Evolutionary conservation across 129 eudicot genomes (phyloP), one percentile per base, ranked within the genome.

Genomic region (Arctium minus): DNA sequence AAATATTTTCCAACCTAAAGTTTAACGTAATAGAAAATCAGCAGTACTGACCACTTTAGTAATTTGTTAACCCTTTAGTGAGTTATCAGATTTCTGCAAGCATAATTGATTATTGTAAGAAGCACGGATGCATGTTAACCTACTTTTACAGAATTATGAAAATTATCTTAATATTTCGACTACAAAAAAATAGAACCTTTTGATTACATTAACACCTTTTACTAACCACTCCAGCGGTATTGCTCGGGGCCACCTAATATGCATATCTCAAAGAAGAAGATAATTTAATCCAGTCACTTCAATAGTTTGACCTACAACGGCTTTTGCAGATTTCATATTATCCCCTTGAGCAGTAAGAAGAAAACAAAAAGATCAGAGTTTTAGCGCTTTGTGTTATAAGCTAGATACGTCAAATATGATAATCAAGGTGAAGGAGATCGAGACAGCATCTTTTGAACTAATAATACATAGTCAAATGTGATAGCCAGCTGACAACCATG

Each of bases 401-500:
- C 64, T 56, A 56, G 6, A 60, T 60, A 17, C 29, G 5, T 60
- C 0, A 76, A 11, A 64, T 30, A 67, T 60, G 29, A 69, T 39
- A 17, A 79, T 9, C 10, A 79, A 78, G 65, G 2, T 7, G 30
- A 76, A 31, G 9, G 40, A 67, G 31, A 76, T 50, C 32, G 46
- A 30, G 33, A 70, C 65, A 30, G 40, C 67, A 65, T 27, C 22
- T 33, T 79, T 79, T 17, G 75, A 46, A 27, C 33, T 70, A 79
- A 38, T 38, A 27, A 71, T 15, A 74, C 17, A 78, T 77, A 33
- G 69, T 37, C 46, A 72, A 75, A 76, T 35, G 85, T 77, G 83
- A 80, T 29, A 79, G 42, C 37, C 53, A 22, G 68, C 44, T 81
- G 74, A 77, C 84, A 82, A 79, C 81, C 40, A 64, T 38, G 78